phyloP scores from a whole-genome alignment of 805 yeast genomes.

The Candida sithepensis region DNA sequence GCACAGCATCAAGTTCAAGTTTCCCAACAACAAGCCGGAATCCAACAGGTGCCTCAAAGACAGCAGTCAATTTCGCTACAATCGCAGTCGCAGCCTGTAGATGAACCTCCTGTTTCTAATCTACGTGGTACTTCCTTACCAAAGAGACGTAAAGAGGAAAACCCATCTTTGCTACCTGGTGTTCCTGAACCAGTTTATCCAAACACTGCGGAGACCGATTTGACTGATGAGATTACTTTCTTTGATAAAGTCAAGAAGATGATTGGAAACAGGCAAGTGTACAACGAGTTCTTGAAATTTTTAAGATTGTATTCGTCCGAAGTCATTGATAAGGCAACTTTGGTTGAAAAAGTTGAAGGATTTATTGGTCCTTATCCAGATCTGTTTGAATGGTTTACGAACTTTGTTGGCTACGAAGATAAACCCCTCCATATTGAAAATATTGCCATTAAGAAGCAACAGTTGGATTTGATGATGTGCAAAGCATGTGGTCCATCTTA shows the following conservation, averaged over 20 bases:
- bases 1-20: conserved; percentile 4
- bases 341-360: conserved; percentile 80
- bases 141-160: conserved; percentile 31
- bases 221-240: conserved; percentile 82
- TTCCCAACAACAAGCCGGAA: conserved; percentile 7
- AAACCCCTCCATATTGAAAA: conserved; percentile 85
- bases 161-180: conserved; percentile 77
- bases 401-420: conserved; percentile 85
- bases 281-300: conserved; percentile 87
- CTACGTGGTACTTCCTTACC: conserved; percentile 34
- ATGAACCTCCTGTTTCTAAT: conserved; percentile 48
- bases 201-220: conserved; percentile 52
- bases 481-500: conserved; percentile 95
- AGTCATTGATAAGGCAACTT: conserved; percentile 75
- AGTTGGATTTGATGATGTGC: conserved; percentile 82
- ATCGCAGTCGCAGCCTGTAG: conserved; percentile 27
- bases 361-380: conserved; percentile 81
- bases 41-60: neutral
- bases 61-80: neutral
- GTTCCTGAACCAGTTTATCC: conserved; percentile 78
- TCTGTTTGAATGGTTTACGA: conserved; percentile 85
- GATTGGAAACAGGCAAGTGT: conserved; percentile 83
- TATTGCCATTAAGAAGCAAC: conserved; percentile 84
- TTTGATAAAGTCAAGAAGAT: conserved; percentile 90
- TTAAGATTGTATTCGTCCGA: conserved; percentile 87